Conservation (phyloP, 2,329 filamentous ascomycete genomes). For the Colletotrichum agaves region DNA sequence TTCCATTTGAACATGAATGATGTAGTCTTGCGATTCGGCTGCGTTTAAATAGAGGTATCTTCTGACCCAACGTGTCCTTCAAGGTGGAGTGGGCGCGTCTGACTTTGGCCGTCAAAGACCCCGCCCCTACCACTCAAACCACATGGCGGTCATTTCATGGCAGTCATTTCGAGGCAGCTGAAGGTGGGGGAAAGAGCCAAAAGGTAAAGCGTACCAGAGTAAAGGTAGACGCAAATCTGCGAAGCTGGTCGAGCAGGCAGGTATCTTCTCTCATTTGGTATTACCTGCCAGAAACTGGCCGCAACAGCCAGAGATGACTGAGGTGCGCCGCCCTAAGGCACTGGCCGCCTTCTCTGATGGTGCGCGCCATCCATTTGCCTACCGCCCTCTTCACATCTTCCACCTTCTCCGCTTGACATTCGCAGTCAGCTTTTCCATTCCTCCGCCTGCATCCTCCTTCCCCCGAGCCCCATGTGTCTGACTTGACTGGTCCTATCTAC, state of each 20-base stretch:
- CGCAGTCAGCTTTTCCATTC: not conserved
- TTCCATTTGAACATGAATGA: slow-evolving; percentile 23
- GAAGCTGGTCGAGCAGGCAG: not conserved
- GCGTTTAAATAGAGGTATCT: not conserved
- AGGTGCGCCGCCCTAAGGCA: not conserved
- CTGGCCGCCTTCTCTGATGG: slow-evolving; percentile 16
- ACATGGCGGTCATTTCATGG: too few species aligned
- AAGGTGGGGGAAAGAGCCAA: not conserved
- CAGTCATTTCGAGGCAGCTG: slow-evolving; percentile 11
- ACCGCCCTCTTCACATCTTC: not conserved
- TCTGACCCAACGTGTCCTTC: slow-evolving; percentile 6
- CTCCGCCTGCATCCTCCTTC: slow-evolving; percentile 14
- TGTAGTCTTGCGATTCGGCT: not conserved
- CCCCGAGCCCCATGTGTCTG: not conserved
- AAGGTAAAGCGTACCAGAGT: not conserved
- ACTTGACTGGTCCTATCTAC: not conserved
- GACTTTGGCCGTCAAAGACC: not conserved
- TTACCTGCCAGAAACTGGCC: not conserved
- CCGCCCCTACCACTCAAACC: slow-evolving; percentile 12
- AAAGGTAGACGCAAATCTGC: not conserved
- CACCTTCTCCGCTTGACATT: not conserved
- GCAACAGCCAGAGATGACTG: too few species aligned
- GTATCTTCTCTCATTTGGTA: too few species aligned
- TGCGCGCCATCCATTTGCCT: slow-evolving; percentile 2
- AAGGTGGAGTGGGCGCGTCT: slow-evolving; percentile 3